Base-by-base conservation (phyloP, 2,329 filamentous ascomycete genomes). In the Penicillium sp. region DNA sequence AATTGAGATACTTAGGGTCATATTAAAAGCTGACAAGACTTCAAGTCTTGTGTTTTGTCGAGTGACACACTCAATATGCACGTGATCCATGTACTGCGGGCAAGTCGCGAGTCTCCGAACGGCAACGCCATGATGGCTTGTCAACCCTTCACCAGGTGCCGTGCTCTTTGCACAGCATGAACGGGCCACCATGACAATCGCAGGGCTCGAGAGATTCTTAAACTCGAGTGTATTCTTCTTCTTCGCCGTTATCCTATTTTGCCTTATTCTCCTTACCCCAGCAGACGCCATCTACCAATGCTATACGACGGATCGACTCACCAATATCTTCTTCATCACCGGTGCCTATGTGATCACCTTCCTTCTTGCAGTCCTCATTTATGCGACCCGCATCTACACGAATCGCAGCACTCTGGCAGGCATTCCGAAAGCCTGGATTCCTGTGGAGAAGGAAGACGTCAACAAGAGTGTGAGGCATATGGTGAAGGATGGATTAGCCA, bases 361-460 rank as follows among this genome's bases (percentile, higher is more conserved):
- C 42, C 58, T 90, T 42, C 76, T 92, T 49, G 83, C 91, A 39
- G 74, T 85, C 40, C 85, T 96, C 65, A 84, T 97, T 66, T 97
- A 96, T 72, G 83, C 87, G 51, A 85, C 87, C 49, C 83, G 94
- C n/a, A 83, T 97, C 18, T 97, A 93, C 75, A 90, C 93, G 49
- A 95, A 91, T 67, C 86, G 90, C 58, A 89, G 83, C 42, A 86
- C 90, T 8, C 81, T 97, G 8, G 84, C 87, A 16, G 87, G 85
- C 3, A 96, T 99, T 55, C 94, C 94, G 1, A 94, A 93, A 72
- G 79, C 85, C 50, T 95, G 90, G 83, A 84, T 96, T 14, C 92
- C 92, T 0, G 81, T 96, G 59, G 91, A 94, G 64, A 90, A 91
- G 70, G 89, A 88, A 60, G 92, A 97, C 70, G 84, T 97, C 40